These are phyloP conservation scores for Ophiocordyceps sinensis DNA, from an alignment of 2,329 filamentous ascomycete genomes.

Conservation along the genomic window DNA sequence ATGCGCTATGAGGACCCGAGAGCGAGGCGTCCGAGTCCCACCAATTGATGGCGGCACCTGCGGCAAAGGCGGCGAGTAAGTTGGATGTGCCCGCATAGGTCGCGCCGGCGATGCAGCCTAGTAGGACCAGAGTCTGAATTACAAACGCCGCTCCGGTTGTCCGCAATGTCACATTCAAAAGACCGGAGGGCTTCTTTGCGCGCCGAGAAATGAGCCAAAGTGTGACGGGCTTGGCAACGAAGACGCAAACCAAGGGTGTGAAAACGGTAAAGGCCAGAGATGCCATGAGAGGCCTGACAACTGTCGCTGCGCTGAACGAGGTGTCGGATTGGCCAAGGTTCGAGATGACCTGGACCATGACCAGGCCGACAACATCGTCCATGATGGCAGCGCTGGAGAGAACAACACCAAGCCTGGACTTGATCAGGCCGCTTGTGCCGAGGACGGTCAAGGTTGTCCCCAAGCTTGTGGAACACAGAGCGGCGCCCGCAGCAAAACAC, in stretches of 20 bases:
- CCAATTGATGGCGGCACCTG: conserved; percentile 45
- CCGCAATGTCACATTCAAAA: background rate
- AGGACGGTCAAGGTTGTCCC: conserved; percentile 52
- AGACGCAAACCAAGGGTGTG: background rate
- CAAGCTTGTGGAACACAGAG: conserved; percentile 59
- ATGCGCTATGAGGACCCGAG: background rate
- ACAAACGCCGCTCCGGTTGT: conserved; percentile 2
- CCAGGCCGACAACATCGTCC: conserved; percentile 64
- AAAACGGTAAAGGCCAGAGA: background rate
- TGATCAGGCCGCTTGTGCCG: conserved; percentile 24
- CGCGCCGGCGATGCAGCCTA: conserved; percentile 33
- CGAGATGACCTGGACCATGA: conserved; percentile 64
- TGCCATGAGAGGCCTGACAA: conserved; percentile 21
- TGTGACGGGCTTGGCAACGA: background rate
- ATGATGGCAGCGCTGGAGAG: conserved; percentile 64
- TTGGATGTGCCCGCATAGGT: conserved; percentile 49
- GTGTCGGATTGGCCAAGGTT: conserved; percentile 33
- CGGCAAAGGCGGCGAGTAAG: conserved; percentile 48
- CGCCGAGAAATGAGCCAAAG: background rate
- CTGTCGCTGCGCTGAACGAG: conserved; percentile 14
- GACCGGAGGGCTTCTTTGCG: background rate
- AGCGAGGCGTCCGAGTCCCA: conserved; percentile 29
- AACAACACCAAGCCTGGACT: conserved; percentile 41
- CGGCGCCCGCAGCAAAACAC: conserved; percentile 58
- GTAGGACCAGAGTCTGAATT: conserved; percentile 32